phyloP scores from a whole-genome alignment of 305 asterid genomes.

The Vinca major region DNA sequence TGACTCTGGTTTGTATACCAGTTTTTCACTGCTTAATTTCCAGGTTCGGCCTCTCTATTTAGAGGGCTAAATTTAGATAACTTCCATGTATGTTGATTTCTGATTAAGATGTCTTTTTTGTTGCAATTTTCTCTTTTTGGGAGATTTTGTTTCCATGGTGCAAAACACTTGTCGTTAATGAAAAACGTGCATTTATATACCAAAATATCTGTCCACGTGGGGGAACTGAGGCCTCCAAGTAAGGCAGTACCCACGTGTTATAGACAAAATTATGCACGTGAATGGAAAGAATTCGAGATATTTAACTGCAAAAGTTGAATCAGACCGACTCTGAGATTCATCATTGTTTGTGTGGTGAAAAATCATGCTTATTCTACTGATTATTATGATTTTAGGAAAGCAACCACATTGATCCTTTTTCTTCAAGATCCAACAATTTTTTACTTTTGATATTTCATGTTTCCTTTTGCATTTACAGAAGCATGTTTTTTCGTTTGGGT shows the following conservation, averaged over 20 bases:
- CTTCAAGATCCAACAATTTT: not conserved
- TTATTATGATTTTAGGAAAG: not conserved
- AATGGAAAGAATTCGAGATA: not conserved
- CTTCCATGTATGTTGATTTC: not conserved
- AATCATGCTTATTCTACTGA: no score
- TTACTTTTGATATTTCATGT: not conserved
- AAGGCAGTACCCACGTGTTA: not conserved
- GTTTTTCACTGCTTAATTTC: not conserved
- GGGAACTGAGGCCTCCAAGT: not conserved
- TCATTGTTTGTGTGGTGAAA: not conserved
- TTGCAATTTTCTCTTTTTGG: not conserved
- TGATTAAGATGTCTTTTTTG: not conserved
- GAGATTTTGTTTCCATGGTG: not conserved
- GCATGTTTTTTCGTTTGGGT: not conserved
- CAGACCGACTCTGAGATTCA: not conserved
- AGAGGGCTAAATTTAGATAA: not conserved
- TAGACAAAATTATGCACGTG: not conserved
- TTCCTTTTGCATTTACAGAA: not conserved
- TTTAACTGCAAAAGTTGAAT: not conserved
- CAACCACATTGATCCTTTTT: not conserved
- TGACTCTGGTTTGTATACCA: no score
- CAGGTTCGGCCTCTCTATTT: not conserved
- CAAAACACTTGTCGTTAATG: not conserved
- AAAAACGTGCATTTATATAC: not conserved
- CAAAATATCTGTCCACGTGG: not conserved